Evolutionary conservation across 2,329 filamentous ascomycete species (phyloP).

Genomic region (Aureobasidium melanogenum): DNA sequence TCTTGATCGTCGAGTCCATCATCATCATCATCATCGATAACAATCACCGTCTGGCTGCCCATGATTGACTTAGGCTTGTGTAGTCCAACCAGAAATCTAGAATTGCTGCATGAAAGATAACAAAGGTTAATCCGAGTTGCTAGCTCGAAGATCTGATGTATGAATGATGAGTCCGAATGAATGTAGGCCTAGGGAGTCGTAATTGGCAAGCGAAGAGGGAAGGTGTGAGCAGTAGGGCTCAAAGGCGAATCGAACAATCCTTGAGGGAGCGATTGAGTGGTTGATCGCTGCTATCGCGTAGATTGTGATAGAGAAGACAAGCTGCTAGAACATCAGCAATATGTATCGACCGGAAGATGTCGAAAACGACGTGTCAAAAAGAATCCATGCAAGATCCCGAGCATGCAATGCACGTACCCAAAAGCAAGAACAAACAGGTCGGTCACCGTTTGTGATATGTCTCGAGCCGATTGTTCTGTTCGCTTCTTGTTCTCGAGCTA

Average conservation of each 20-base stretch:
- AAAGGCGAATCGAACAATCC: not conserved
- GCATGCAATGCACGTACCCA: not conserved
- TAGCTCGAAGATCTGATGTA: not conserved
- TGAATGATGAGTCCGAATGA: not conserved
- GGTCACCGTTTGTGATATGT: not conserved
- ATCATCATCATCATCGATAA: not conserved
- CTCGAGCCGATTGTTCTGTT: not conserved
- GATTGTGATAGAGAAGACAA: not conserved
- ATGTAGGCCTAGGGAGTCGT: not conserved
- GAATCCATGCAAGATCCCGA: not conserved
- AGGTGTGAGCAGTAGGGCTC: not conserved
- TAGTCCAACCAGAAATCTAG: not conserved
- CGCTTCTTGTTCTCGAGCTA: not conserved
- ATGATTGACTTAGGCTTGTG: not conserved
- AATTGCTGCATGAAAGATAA: not conserved
- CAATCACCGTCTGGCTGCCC: not conserved
- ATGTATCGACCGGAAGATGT: not conserved
- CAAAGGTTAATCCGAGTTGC: not conserved
- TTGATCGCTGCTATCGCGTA: not conserved
- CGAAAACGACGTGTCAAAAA: not conserved
- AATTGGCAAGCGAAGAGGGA: not conserved
- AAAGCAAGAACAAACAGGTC: not conserved
- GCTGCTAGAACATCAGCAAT: not conserved
- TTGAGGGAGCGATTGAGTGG: no score
- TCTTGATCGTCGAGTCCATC: not conserved